Evolutionary conservation across 495 filamentous ascomycete species (phyloP).

Genomic region (Talaromyces wortmannii): DNA sequence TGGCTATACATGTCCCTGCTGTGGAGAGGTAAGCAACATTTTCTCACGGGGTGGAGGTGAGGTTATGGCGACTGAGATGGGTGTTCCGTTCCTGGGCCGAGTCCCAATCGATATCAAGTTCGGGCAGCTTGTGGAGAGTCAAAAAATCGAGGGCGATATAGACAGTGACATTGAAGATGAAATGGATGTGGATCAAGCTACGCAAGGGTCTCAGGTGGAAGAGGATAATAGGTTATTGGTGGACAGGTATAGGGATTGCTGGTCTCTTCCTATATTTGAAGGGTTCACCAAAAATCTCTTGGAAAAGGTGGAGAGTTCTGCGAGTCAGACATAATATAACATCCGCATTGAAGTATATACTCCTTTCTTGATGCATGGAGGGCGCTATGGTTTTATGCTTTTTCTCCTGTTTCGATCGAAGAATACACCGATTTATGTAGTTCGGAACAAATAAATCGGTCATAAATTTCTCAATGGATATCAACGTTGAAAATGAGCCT

Average conservation of each 20-base stretch:
- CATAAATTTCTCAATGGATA: too few relatives aligned
- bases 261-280: slow-evolving; percentile 66
- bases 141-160: slow-evolving; percentile 26
- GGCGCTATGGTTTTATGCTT: not conserved
- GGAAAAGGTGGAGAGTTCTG: slow-evolving; percentile 33
- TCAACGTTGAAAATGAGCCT: too few relatives aligned
- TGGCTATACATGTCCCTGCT: slow-evolving; percentile 92
- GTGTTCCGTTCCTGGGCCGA: slow-evolving; percentile 74
- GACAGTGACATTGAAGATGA: slow-evolving; percentile 25
- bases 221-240: slow-evolving; percentile 56
- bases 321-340: too few relatives aligned
- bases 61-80: slow-evolving; percentile 83
- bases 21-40: slow-evolving; percentile 86
- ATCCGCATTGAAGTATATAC: too few relatives aligned
- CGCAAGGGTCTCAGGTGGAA: slow-evolving; percentile 30
- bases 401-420: too few relatives aligned
- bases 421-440: too few relatives aligned
- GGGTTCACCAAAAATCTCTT: slow-evolving; percentile 55
- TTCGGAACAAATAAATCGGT: too few relatives aligned
- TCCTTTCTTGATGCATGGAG: too few relatives aligned
- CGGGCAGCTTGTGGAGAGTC: slow-evolving; percentile 59
- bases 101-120: slow-evolving; percentile 83
- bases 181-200: slow-evolving; percentile 28
- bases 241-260: slow-evolving; percentile 72
- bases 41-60: slow-evolving; percentile 86